Evolutionary conservation across 2,329 filamentous ascomycete genomes (phyloP).

Genomic region (Penicillium sumatraense): DNA sequence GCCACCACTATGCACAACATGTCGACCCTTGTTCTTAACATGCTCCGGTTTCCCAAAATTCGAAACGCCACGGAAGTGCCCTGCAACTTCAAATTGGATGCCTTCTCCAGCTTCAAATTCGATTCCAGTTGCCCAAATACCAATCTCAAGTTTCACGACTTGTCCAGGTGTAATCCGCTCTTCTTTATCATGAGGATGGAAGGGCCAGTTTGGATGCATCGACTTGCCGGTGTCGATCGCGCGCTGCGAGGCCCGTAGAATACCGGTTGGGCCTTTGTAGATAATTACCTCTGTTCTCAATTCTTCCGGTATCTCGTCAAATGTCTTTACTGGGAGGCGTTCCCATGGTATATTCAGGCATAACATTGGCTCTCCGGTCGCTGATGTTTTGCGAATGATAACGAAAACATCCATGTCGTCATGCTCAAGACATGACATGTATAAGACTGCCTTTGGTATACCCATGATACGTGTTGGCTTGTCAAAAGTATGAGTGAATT

Average conservation of each 20-base stretch:
- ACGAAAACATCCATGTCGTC: constrained; percentile 54
- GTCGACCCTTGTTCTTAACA: no score
- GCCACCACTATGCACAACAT: background rate
- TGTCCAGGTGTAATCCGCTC: constrained; percentile 46
- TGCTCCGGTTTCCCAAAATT: background rate
- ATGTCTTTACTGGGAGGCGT: background rate
- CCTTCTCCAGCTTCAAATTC: constrained; percentile 51
- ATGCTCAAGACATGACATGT: constrained; percentile 48
- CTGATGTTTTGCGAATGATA: constrained; percentile 51
- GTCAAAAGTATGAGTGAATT: constrained; percentile 48
- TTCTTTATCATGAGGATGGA: constrained; percentile 47
- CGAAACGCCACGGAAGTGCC: background rate
- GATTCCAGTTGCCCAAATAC: constrained; percentile 53
- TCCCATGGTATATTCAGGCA: constrained; percentile 51
- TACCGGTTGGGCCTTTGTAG: constrained; percentile 49
- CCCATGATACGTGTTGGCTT: constrained; percentile 50
- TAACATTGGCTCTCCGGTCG: constrained; percentile 47
- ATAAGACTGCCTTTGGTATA: constrained; percentile 52
- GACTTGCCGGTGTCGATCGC: constrained; percentile 39
- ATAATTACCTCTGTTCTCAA: constrained; percentile 30
- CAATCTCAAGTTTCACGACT: constrained; percentile 53
- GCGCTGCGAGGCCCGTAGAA: constrained; percentile 52
- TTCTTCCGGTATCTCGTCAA: background rate
- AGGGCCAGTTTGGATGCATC: constrained; percentile 39
- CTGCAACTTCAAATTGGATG: background rate